Evolutionary conservation across 495 filamentous ascomycete genomes (phyloP).

Genomic region (Hypoxylon rickii): DNA sequence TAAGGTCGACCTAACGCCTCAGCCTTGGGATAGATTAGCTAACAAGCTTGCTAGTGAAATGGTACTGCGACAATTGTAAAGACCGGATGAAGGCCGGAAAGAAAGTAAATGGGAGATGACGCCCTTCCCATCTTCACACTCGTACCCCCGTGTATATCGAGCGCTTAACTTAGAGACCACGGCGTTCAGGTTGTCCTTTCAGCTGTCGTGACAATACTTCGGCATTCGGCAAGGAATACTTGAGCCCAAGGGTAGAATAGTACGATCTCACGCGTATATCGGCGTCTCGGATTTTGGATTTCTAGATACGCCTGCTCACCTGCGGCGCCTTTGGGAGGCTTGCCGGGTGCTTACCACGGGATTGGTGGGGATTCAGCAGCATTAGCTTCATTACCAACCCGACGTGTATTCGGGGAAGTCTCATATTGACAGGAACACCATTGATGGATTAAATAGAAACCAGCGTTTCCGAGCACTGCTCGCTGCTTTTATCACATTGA

Average conservation of each 20-base stretch:
- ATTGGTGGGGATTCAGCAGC: neutral
- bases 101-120: constrained; percentile 44
- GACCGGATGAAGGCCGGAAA: constrained; percentile 63
- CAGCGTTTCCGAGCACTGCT: too few relatives aligned
- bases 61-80: constrained; percentile 89
- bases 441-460: constrained; percentile 18
- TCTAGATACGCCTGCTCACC: too few relatives aligned
- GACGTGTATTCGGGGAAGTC: neutral
- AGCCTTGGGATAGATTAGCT: constrained; percentile 9
- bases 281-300: constrained; percentile 21
- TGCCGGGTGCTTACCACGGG: neutral
- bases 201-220: constrained; percentile 13
- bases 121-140: neutral
- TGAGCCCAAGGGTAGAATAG: constrained; percentile 2
- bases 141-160: constrained; percentile 13
- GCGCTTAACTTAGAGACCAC: constrained; percentile 10
- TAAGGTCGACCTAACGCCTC: constrained; percentile 50
- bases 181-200: constrained; percentile 30
- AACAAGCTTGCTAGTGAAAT: constrained; percentile 67
- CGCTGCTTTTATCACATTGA: too few relatives aligned
- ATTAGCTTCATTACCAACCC: too few relatives aligned
- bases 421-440: neutral
- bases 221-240: constrained; percentile 11
- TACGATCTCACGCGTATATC: constrained; percentile 19
- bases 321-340: constrained; percentile 10